Base-by-base conservation (phyloP, 768 basidiomycete species). In the Plicaturopsis crispa region DNA sequence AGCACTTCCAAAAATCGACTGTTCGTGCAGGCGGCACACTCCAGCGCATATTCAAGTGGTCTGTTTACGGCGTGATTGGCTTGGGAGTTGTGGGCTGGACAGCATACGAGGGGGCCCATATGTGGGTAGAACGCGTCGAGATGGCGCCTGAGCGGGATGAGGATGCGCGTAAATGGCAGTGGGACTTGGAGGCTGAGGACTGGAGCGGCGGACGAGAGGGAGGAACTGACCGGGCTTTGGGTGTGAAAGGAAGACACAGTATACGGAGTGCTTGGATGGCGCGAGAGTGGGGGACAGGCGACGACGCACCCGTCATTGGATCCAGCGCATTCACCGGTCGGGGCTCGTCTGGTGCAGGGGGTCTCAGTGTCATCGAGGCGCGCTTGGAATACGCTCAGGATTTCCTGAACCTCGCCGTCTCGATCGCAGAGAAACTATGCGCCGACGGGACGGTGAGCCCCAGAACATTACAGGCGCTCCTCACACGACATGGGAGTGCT, bases 241-340 rank as follows among this genome's bases (percentile, higher is more conserved):
- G 82, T 2, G 67, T 73, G 51, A 64, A 61, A 48, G 81, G 69
- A 16, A 63, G 80, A 19, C 76, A 81, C 52, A 67, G 72, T 30
- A 58, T 82, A 1, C 76, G 84, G 23, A 69, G 72, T 21, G 81
- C 84, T 10, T 88, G 84, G 83, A 77, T 80, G 60, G 73, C 75
- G 1, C 68, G 74, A 41, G 63, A 81, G 44, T 83, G 83, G 79
- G 77, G 75, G 13, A 61, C 64, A 7, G 72, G 71, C 5, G 56
- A 62, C 14, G 57, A 49, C 28, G 56, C 56, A 4, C 58, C 57
- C 37, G 59, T 64, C 30, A 56, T 70, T 24, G 56, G 59, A 18
- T 57, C 68, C 18, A 61, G 61, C 38, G 51, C 63, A n/a, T 52
- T 57, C 36, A 51, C 52, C 6, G 57, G 56, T 24, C 57, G 51